Conservation (phyloP, 768 basidiomycete species). For the Termitomyces sp. region DNA sequence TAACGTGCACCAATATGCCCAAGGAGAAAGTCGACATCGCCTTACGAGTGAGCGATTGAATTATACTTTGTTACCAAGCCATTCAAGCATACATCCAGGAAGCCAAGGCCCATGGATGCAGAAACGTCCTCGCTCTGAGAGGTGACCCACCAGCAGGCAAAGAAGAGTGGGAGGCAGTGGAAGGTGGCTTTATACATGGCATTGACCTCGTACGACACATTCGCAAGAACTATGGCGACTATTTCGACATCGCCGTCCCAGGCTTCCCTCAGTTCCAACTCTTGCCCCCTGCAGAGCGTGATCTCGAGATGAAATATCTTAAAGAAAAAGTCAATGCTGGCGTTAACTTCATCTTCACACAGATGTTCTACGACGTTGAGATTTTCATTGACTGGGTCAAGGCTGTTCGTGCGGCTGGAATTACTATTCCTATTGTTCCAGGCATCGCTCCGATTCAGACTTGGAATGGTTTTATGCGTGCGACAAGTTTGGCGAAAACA, state of each 20-base stretch:
- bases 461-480: conserved; percentile 89
- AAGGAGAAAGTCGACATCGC: conserved; percentile 91
- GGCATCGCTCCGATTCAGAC: conserved; percentile 96
- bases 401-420: conserved; percentile 75
- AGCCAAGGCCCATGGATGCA: conserved; percentile 83
- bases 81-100: conserved; percentile 45
- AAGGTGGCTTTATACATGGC: conserved; percentile 86
- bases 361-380: conserved; percentile 95
- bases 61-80: conserved; percentile 3
- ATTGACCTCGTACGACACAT: conserved; percentile 92
- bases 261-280: conserved; percentile 85
- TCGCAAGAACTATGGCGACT: conserved; percentile 74
- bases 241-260: conserved; percentile 92
- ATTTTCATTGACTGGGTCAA: conserved; percentile 92
- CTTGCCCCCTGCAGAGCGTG: conserved; percentile 67
- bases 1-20: conserved; percentile 99
- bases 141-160: conserved; percentile 89
- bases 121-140: conserved; percentile 89
- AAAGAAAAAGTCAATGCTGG: conserved; percentile 92
- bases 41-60: conserved; percentile 53
- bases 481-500: conserved; percentile 74
- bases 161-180: conserved; percentile 88
- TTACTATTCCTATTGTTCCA: conserved; percentile 85
- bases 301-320: conserved; percentile 75
- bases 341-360: conserved; percentile 92